These are phyloP conservation scores for Saccharomyces hybrid DNA, from an alignment of 1,139 yeast genomes.

Conservation along the genomic window DNA sequence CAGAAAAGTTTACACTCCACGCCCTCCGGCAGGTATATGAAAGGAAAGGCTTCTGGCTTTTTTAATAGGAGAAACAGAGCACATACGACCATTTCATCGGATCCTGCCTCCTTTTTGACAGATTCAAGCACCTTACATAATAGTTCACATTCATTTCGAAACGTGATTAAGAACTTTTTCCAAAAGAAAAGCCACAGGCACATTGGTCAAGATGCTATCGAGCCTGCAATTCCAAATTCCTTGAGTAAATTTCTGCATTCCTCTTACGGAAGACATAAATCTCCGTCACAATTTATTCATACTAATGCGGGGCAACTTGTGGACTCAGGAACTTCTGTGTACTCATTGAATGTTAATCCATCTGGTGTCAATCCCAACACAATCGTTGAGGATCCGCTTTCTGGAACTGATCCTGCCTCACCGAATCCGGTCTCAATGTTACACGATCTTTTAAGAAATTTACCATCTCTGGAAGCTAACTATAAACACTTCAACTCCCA, in stretches of 20 bases:
- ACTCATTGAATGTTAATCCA: slow-evolving; percentile 15
- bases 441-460: slow-evolving; percentile 29
- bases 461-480: slow-evolving; percentile 29
- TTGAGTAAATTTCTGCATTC: slow-evolving; percentile 28
- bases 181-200: slow-evolving; percentile 17
- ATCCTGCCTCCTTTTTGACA: background rate
- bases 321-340: slow-evolving; percentile 24
- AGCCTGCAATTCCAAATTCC: slow-evolving; percentile 21
- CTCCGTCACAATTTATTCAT: slow-evolving; percentile 27
- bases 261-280: slow-evolving; percentile 25
- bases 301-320: slow-evolving; percentile 19
- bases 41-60: background rate
- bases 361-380: slow-evolving; percentile 9
- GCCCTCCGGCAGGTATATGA: background rate
- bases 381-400: slow-evolving; percentile 2
- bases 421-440: slow-evolving; percentile 22
- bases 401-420: slow-evolving; percentile 13
- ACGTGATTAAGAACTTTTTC: slow-evolving; percentile 19
- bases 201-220: slow-evolving; percentile 14
- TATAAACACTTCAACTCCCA: slow-evolving; percentile 26
- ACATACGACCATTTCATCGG: background rate
- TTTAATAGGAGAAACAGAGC: background rate
- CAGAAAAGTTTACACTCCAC: background rate
- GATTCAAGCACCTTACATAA: background rate
- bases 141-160: background rate